phyloP scores from a whole-genome alignment of 805 yeast genomes.

The Alloascoidea africana region DNA sequence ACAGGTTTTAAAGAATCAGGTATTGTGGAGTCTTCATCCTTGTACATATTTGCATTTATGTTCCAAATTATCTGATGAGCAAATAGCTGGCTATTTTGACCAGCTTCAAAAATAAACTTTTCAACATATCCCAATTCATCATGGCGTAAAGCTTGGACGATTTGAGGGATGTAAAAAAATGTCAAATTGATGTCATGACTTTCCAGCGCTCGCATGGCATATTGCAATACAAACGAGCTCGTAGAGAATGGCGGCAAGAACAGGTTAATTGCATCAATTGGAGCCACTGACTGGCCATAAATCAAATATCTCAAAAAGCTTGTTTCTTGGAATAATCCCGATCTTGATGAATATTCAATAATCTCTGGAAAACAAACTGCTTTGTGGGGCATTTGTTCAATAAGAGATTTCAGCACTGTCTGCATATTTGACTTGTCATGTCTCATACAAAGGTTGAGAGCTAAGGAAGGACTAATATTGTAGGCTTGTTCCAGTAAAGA shows the following conservation, averaged over 20 bases:
- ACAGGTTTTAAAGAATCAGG: slow-evolving; percentile 78
- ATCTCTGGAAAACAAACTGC: no score
- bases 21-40: slow-evolving; percentile 70
- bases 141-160: slow-evolving; percentile 80
- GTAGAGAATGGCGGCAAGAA: slow-evolving; percentile 61
- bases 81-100: slow-evolving; percentile 76
- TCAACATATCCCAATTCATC: slow-evolving; percentile 79
- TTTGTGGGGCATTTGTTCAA: no score
- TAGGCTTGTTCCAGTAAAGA: no score
- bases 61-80: slow-evolving; percentile 99
- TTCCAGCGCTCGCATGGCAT: slow-evolving; percentile 80
- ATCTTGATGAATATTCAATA: no score
- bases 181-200: slow-evolving; percentile 75
- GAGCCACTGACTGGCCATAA: slow-evolving; percentile 65
- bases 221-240: slow-evolving; percentile 63
- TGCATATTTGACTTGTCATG: no score
- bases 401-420: no score
- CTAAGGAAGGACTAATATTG: no score
- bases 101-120: slow-evolving; percentile 81
- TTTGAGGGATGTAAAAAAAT: slow-evolving; percentile 95
- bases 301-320: no score
- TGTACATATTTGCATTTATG: slow-evolving; percentile 83
- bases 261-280: slow-evolving; percentile 72
- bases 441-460: no score
- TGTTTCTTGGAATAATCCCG: no score